phyloP scores from a whole-genome alignment of 768 basidiomycete genomes.

The Phylloporus scabripes region DNA sequence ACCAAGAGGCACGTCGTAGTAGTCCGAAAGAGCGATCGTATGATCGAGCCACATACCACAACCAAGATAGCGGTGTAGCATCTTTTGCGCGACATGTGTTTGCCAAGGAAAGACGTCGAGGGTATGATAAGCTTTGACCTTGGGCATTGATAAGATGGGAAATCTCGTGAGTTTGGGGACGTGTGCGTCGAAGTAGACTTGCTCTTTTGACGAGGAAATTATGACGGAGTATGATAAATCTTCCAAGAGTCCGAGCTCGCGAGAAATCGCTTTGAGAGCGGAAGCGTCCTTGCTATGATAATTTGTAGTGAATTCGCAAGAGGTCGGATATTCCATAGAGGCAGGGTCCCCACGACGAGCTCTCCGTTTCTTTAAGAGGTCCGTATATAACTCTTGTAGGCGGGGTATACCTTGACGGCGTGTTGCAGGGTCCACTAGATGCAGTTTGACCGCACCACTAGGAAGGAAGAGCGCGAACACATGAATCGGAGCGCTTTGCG shows the following conservation, averaged over 20 bases:
- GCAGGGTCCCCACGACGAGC: slow-evolving; percentile 35
- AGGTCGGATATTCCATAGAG: slow-evolving; percentile 60
- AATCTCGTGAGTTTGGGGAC: slow-evolving; percentile 73
- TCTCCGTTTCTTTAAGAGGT: slow-evolving; percentile 50
- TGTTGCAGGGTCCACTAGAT: slow-evolving; percentile 88
- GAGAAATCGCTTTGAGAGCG: slow-evolving; percentile 81
- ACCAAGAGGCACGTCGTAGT: slow-evolving; percentile 90
- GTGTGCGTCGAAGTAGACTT: slow-evolving; percentile 71
- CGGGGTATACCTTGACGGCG: slow-evolving; percentile 76
- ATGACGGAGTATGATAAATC: slow-evolving; percentile 70
- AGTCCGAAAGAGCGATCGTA: slow-evolving; percentile 73
- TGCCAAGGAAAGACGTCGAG: slow-evolving; percentile 90
- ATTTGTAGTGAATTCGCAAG: slow-evolving; percentile 55
- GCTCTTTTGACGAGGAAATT: slow-evolving; percentile 82
- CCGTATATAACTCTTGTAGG: slow-evolving; percentile 68
- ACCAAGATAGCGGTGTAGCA: slow-evolving; percentile 77
- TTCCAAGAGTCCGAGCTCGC: slow-evolving; percentile 75
- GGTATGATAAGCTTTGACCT: slow-evolving; percentile 64
- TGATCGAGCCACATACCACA: slow-evolving; percentile 78
- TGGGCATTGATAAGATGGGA: slow-evolving; percentile 85
- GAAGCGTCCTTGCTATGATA: slow-evolving; percentile 77
- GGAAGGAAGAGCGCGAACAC: slow-evolving; percentile 87
- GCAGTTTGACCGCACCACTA: slow-evolving; percentile 61
- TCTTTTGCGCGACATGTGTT: slow-evolving; percentile 69
- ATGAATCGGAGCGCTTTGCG: slow-evolving; percentile 69